Percentiles rank a stretch among this genome's conserved stretches.
These are phyloP conservation scores for Urostyla sp. DNA, from an alignment of 73 alveolate species.

Conservation along the genomic window DNA sequence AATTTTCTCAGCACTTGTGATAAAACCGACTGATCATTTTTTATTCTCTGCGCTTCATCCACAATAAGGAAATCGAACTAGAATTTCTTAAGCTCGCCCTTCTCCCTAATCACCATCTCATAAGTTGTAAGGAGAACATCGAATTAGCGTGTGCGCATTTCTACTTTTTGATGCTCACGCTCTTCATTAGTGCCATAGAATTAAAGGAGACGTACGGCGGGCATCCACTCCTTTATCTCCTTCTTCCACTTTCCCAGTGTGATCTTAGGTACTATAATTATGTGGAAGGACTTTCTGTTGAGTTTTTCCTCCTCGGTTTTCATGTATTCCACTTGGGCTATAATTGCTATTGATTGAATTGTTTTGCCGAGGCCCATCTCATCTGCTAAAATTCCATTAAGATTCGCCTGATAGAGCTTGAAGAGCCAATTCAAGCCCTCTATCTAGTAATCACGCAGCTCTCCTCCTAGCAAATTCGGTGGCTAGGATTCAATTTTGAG, in stretches of 20 bases:
- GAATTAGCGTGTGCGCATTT: constrained; percentile 73
- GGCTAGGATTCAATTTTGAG: constrained; percentile 89
- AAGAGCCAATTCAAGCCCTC: constrained; percentile 97
- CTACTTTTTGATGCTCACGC: constrained; percentile 77
- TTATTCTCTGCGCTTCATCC: constrained; percentile 98
- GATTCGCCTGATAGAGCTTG: constrained; percentile 81
- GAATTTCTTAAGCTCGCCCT: constrained; percentile 78
- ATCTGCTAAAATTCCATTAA: constrained; percentile 98
- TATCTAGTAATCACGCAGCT: constrained; percentile 87
- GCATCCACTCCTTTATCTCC: constrained; percentile 93
- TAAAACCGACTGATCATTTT: constrained; percentile 93
- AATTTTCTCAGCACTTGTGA: constrained; percentile 83
- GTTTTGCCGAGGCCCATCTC: constrained; percentile 99
- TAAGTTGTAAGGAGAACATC: constrained; percentile 91
- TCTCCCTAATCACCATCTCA: constrained; percentile 88
- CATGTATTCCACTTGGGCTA: constrained; percentile 75
- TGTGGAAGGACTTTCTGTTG: constrained; percentile 65
- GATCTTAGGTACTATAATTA: constrained; percentile 94
- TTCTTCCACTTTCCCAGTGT: constrained; percentile 96
- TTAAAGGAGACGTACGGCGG: constrained; percentile 77
- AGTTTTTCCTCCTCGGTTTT: constrained; percentile 62
- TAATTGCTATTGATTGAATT: constrained; percentile 91
- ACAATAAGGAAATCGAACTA: constrained; percentile 91
- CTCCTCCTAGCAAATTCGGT: constrained; percentile 82
- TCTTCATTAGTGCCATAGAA: constrained; percentile 93